Conservation (phyloP, 2,329 filamentous ascomycete species). For the Monilinia laxa region DNA sequence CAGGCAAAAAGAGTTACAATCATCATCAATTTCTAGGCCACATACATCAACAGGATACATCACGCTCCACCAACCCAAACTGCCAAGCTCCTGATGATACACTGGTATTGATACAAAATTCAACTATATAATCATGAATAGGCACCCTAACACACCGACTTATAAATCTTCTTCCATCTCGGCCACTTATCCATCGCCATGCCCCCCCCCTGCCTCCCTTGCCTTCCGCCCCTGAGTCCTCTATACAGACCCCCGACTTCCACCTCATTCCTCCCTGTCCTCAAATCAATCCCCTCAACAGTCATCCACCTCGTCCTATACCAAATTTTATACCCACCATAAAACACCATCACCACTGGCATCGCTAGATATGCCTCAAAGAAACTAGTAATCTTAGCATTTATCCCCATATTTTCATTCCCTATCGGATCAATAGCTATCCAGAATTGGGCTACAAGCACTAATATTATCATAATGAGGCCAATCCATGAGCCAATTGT, state of each 20-base stretch:
- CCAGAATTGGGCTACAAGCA: conserved; percentile 62
- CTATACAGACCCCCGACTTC: conserved; percentile 57
- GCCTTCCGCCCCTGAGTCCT: conserved; percentile 56
- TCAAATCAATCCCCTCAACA: conserved; percentile 75
- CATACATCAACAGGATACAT: no score
- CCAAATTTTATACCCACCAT: conserved; percentile 73
- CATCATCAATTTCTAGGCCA: no score
- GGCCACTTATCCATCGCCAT: neutral
- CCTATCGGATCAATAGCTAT: conserved; percentile 73
- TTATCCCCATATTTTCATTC: conserved; percentile 42
- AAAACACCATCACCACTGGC: conserved; percentile 67
- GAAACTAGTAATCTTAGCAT: conserved; percentile 60
- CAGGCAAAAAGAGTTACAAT: no score
- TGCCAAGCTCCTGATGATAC: neutral
- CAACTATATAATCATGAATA: neutral
- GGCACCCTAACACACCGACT: neutral
- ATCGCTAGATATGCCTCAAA: conserved; percentile 71
- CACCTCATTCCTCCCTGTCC: conserved; percentile 75
- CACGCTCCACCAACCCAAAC: neutral
- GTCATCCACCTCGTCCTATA: conserved; percentile 68
- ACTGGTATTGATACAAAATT: neutral
- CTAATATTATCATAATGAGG: conserved; percentile 52
- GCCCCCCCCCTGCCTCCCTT: neutral
- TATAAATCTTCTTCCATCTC: conserved; percentile 7
- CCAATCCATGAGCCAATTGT: conserved; percentile 62